Conservation (phyloP, 441 rosid species). For the Mallotus japonicus region DNA sequence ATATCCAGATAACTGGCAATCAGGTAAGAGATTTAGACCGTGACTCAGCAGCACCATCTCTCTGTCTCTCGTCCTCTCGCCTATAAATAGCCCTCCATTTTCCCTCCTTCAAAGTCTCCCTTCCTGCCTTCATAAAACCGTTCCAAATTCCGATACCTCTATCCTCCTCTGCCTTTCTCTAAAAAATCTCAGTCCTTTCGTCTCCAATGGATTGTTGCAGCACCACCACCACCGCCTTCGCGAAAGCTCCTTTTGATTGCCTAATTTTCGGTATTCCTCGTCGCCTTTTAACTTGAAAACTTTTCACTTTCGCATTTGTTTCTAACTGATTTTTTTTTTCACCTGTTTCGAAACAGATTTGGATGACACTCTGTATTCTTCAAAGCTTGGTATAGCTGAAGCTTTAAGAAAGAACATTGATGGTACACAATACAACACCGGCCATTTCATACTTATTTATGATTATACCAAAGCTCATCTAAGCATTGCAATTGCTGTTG, state of each 20-base stretch:
- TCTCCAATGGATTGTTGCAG: constrained; percentile 40
- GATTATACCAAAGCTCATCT: no score
- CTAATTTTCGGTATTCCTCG: constrained; percentile 57
- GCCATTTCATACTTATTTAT: no score
- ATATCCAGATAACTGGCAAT: neutral
- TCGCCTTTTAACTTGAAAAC: neutral
- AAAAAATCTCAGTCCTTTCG: neutral
- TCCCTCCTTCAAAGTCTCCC: constrained; percentile 26
- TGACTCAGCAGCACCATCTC: constrained; percentile 40
- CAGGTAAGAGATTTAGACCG: constrained; percentile 27
- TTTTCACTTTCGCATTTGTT: no score
- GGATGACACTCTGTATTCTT: constrained; percentile 86
- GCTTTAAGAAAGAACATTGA: constrained; percentile 72
- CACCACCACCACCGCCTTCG: neutral
- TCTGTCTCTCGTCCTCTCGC: neutral
- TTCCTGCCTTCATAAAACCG: neutral
- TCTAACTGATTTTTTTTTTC: no score
- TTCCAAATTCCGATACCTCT: neutral
- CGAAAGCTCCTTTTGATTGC: constrained; percentile 45
- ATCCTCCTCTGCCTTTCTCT: neutral
- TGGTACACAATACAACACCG: constrained; percentile 32
- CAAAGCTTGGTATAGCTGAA: constrained; percentile 58
- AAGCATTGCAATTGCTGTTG: neutral
- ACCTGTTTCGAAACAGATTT: constrained; percentile 45
- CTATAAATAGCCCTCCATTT: neutral